phyloP scores from a whole-genome alignment of 768 basidiomycete species.

The Tylopilus subfusipes region DNA sequence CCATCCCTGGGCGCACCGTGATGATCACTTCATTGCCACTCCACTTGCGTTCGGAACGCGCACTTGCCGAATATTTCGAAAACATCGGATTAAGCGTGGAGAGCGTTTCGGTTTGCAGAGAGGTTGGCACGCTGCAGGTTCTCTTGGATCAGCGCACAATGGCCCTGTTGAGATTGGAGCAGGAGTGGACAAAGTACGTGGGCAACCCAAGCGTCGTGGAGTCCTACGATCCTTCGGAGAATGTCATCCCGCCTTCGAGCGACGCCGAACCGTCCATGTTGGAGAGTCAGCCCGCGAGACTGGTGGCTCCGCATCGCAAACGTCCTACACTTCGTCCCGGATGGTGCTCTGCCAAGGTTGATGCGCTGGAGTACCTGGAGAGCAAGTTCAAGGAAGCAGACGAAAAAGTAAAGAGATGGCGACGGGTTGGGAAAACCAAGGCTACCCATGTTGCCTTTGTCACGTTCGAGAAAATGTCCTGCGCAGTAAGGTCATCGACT shows the following conservation, averaged over 20 bases:
- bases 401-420: conserved; percentile 72
- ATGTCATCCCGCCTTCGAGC: conserved; percentile 42
- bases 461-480: conserved; percentile 94
- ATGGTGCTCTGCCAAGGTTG: conserved; percentile 76
- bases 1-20: conserved; percentile 90
- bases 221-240: conserved; percentile 70
- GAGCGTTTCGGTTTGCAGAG: conserved; percentile 85
- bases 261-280: conserved; percentile 51
- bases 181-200: conserved; percentile 85
- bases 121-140: conserved; percentile 67
- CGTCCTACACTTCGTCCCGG: conserved; percentile 74
- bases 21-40: conserved; percentile 80
- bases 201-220: conserved; percentile 90
- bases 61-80: conserved; percentile 92
- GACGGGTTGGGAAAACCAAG: conserved; percentile 70
- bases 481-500: conserved; percentile 56
- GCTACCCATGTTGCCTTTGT: conserved; percentile 88
- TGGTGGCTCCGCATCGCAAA: conserved; percentile 70
- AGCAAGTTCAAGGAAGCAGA: conserved; percentile 76
- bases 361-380: conserved; percentile 88
- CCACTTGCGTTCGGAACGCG: conserved; percentile 81
- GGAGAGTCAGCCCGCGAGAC: conserved; percentile 50
- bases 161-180: conserved; percentile 77
- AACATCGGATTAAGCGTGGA: conserved; percentile 84
- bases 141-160: conserved; percentile 77